Evolutionary conservation across 2,329 filamentous ascomycete genomes (phyloP), one percentile per base, ranked within the genome.

Genomic region (Byssoonygena ceratinophila): DNA sequence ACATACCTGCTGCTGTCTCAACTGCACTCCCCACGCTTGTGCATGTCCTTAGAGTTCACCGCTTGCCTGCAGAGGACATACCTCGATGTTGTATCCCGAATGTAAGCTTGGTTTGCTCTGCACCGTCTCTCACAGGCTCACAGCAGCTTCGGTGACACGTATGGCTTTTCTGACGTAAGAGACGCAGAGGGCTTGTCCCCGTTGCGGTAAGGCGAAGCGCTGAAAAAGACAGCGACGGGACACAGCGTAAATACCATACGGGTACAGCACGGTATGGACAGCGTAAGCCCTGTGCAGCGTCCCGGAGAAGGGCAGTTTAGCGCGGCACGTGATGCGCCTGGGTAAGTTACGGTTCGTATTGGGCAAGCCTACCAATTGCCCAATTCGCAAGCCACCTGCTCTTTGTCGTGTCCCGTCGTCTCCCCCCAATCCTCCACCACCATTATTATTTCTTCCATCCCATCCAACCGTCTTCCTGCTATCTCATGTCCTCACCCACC

Each of bases 1-100:
- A 36, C 34, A n/a, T 23, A 41, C 8, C 14, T 25, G 39, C 12
- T 41, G 4, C 20, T 40, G 36, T 40, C 36, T 40, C 36, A 40
- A 40, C 12, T 18, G 22, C 12, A 29, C 9, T 40, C 37, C 23
- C 37, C 37, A 40, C 20, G 37, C 20, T 40, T 23, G 40, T 44
- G 40, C 40, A 44, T 44, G 40, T n/a, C 14, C 12, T 44, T 27
- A 27, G 40, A 29, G 8, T 18, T 44, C 40, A 44, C 40, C 40
- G 40, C 40, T 44, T 27, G 40, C 40, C 40, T 44, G 40, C 40
- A 44, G 40, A 44, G 20, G 6, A 12, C 40, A 23, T 27, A 4
- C 23, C 40, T 44, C 40, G 40, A 44, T 44, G 40, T 44, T 44
- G 40, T 44, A 44, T 44, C 40, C 40, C 40, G 40, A 25, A 9